These are phyloP conservation scores for Pythium grandisporangium DNA, from an alignment of 352 stramenopile species.

Conservation along the genomic window DNA sequence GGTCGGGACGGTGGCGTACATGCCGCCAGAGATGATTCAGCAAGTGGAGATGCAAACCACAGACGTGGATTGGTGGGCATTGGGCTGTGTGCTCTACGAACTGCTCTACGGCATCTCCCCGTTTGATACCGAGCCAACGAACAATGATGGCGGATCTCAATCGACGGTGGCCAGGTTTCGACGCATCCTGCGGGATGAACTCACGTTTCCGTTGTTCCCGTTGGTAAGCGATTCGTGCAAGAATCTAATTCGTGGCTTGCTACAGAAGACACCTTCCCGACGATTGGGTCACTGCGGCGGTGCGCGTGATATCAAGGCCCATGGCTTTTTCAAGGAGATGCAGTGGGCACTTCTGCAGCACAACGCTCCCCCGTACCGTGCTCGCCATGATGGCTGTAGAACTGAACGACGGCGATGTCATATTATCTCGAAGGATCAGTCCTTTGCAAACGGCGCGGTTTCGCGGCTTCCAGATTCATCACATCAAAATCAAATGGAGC, in stretches of 20 bases:
- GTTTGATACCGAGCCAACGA: conserved; percentile 30
- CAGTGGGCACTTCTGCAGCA: conserved; percentile 18
- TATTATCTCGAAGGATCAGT: no score
- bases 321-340: conserved; percentile 16
- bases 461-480: no score
- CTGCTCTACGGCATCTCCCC: conserved; percentile 56
- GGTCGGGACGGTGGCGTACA: conserved; percentile 73
- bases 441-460: no score
- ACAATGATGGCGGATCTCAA: no score
- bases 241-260: conserved; percentile 15
- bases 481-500: no score
- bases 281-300: conserved; percentile 20
- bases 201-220: conserved; percentile 25
- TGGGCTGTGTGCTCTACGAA: conserved; percentile 71
- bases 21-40: conserved; percentile 78
- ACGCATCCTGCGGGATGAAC: conserved; percentile 26
- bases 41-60: conserved; percentile 13
- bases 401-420: no score
- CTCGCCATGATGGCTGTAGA: not conserved
- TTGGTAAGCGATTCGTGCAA: conserved; percentile 14
- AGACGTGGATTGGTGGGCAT: conserved; percentile 69
- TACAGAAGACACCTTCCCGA: conserved; percentile 8
- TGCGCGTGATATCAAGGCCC: conserved; percentile 19
- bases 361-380: not conserved
- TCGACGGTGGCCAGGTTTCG: no score